Conservation (phyloP, 805 yeast species). For the Ogataea wickerhamii region DNA sequence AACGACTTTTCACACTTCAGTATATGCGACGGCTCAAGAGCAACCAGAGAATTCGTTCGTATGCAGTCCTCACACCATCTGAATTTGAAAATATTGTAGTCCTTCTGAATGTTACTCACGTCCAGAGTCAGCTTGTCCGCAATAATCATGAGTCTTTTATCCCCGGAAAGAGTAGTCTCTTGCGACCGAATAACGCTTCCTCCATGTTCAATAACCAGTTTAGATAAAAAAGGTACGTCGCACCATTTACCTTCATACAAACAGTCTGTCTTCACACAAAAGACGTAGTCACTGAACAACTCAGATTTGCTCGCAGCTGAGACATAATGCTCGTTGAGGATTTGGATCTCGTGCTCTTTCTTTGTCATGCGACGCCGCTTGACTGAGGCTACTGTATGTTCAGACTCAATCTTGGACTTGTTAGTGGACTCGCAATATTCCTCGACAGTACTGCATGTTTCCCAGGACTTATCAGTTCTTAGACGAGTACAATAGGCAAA, state of each 20-base stretch:
- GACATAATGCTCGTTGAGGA: conserved; percentile 12
- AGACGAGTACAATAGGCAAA: conserved; percentile 70
- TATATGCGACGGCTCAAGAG: conserved; percentile 60
- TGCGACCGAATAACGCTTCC: conserved; percentile 42
- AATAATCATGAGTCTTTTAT: conserved; percentile 28
- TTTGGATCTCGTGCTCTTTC: conserved; percentile 12
- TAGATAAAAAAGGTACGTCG: conserved; percentile 34
- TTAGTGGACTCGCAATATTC: conserved; percentile 40
- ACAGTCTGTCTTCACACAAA: conserved; percentile 54
- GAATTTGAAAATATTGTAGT: conserved; percentile 59
- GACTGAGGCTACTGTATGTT: conserved; percentile 26
- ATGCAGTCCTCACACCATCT: conserved; percentile 73
- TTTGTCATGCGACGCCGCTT: conserved; percentile 19
- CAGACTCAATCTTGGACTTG: conserved; percentile 14
- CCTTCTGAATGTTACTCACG: conserved; percentile 35
- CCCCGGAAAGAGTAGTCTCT: conserved; percentile 19
- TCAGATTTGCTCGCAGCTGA: conserved; percentile 3
- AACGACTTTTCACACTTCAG: conserved; percentile 37
- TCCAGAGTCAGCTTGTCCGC: conserved; percentile 39
- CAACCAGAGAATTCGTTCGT: conserved; percentile 36
- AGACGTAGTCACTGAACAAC: conserved; percentile 44
- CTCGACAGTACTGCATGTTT: conserved; percentile 49
- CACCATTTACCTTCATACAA: conserved; percentile 23
- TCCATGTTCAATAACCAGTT: conserved; percentile 44
- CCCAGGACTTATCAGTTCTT: conserved; percentile 65